phyloP scores from a whole-genome alignment of 2,329 filamentous ascomycete genomes.

The Aspergillus fructus region DNA sequence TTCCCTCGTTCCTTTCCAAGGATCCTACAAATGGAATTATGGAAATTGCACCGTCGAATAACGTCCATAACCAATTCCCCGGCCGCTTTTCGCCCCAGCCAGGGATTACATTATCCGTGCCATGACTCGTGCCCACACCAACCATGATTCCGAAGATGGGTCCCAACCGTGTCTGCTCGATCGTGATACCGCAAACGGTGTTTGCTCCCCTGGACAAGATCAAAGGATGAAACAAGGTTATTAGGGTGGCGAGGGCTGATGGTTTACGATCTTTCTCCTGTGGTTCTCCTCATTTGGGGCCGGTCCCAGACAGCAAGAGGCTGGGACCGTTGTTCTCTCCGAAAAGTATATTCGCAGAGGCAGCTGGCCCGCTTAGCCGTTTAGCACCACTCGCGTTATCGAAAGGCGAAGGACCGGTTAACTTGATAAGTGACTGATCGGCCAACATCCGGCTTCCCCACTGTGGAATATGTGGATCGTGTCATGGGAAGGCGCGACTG shows the following conservation, averaged over 20 bases:
- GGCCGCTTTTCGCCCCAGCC: neutral
- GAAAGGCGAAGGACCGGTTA: neutral
- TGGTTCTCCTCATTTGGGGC: too few species aligned
- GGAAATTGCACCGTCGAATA: neutral
- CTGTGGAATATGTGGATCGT: conserved; percentile 5
- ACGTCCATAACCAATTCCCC: neutral
- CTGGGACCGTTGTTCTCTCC: neutral
- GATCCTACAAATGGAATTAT: neutral
- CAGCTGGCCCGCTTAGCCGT: neutral
- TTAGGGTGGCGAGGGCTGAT: neutral
- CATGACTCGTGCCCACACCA: neutral
- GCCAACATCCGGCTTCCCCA: conserved; percentile 2
- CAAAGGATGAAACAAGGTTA: neutral
- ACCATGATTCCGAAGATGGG: neutral
- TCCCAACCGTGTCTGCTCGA: neutral
- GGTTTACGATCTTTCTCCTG: neutral
- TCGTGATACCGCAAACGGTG: neutral
- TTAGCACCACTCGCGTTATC: neutral
- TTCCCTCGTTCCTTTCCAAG: neutral
- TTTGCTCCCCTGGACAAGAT: neutral
- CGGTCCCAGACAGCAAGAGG: neutral
- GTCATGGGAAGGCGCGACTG: conserved; percentile 3
- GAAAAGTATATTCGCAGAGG: neutral
- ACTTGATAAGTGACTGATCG: conserved; percentile 10
- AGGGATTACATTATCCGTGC: neutral